Conservation (phyloP, 2,329 filamentous ascomycete species). For the Kalmusia sp. region DNA sequence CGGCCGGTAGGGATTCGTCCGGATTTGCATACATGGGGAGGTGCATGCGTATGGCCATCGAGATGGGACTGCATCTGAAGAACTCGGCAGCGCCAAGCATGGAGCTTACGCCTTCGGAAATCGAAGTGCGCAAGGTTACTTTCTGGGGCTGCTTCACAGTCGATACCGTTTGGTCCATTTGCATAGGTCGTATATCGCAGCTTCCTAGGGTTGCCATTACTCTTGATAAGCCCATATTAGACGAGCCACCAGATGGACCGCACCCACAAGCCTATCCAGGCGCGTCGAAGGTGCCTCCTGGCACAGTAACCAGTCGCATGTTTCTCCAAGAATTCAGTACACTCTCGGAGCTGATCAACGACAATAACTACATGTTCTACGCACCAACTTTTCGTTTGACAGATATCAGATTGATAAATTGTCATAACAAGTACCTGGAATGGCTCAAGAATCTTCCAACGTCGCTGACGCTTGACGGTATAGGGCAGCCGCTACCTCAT, state of each 20-base stretch:
- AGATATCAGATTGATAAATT: conserved; percentile 66
- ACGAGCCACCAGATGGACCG: conserved; percentile 66
- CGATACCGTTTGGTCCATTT: conserved; percentile 57
- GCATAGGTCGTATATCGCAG: conserved; percentile 55
- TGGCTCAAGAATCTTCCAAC: conserved; percentile 75
- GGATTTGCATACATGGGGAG: conserved; percentile 77
- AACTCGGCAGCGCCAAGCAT: conserved; percentile 40
- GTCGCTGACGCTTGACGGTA: conserved; percentile 60
- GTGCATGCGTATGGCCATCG: conserved; percentile 74
- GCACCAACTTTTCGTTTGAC: conserved; percentile 71
- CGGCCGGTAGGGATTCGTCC: conserved; percentile 73
- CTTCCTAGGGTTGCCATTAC: conserved; percentile 58
- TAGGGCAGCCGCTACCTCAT: conserved; percentile 69
- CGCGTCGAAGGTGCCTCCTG: conserved; percentile 15
- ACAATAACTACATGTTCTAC: conserved; percentile 75
- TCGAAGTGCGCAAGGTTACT: conserved; percentile 58
- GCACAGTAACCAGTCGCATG: conserved; percentile 35
- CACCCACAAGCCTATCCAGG: conserved; percentile 54
- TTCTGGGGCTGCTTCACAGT: conserved; percentile 62
- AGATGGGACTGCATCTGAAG: conserved; percentile 70
- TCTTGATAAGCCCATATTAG: conserved; percentile 56
- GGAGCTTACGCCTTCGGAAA: conserved; percentile 49
- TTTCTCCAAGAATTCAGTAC: conserved; percentile 67
- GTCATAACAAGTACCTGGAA: conserved; percentile 72
- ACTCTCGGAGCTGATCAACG: conserved; percentile 75